Percentiles rank a stretch among this genome's conserved stretches.
These are phyloP conservation scores for Giardia muris DNA, from an alignment of 208 protist species.

Conservation along the genomic window DNA sequence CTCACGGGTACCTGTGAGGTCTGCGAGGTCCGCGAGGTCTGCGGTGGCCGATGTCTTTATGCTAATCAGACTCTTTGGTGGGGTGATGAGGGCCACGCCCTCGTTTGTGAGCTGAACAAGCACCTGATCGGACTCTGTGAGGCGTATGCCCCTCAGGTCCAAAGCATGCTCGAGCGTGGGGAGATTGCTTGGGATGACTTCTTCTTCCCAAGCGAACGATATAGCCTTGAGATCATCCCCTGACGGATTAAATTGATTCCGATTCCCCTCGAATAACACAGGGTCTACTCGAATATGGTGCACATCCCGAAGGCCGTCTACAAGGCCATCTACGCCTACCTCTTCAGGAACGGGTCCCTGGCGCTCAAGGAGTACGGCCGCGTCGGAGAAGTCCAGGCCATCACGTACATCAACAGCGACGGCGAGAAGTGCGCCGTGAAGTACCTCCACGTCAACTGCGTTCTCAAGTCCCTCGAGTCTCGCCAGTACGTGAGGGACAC, in stretches of 20 bases:
- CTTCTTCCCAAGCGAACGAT: constrained; percentile 2
- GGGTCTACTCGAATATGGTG: background rate
- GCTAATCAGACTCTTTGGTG: constrained; percentile 38
- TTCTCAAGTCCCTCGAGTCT: constrained; percentile 24
- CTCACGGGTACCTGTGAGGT: constrained; percentile 29
- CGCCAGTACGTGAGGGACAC: constrained; percentile 25
- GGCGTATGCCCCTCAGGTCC: background rate
- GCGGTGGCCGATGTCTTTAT: constrained; percentile 44
- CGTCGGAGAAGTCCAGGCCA: background rate
- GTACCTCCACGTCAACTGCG: background rate
- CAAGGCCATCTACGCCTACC: background rate
- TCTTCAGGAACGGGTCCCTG: constrained; percentile 18
- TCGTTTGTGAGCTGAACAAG: constrained; percentile 33
- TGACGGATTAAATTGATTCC: background rate
- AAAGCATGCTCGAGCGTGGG: background rate
- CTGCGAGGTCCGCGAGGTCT: constrained; percentile 30
- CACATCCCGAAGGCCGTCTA: constrained; percentile 16
- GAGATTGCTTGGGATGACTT: background rate
- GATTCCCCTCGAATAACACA: background rate
- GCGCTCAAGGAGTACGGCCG: constrained; percentile 17
- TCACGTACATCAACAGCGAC: background rate
- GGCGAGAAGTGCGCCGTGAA: background rate
- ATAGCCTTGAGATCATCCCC: constrained; percentile 22
- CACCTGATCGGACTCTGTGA: constrained; percentile 16
- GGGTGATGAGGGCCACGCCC: constrained; percentile 32